These are phyloP conservation scores for Alternaria novae-zelandiae DNA, from an alignment of 2,329 filamentous ascomycete genomes.

Conservation along the genomic window DNA sequence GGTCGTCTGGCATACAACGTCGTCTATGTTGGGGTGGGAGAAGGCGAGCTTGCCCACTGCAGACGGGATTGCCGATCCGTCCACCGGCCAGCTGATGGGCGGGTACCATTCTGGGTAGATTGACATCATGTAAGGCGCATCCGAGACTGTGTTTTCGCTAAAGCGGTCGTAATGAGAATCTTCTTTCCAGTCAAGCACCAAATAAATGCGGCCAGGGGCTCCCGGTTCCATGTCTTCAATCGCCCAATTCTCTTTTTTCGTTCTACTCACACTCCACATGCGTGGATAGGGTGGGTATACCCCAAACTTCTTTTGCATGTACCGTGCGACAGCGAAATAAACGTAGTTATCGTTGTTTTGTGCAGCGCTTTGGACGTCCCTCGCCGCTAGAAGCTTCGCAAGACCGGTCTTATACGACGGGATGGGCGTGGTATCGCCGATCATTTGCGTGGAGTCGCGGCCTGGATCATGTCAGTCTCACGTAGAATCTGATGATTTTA, in stretches of 20 bases:
- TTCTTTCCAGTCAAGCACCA: too few species aligned
- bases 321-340: neutral
- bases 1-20: neutral
- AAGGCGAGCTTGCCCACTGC: too few species aligned
- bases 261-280: neutral
- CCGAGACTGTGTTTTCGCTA: too few species aligned
- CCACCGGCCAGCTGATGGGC: too few species aligned
- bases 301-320: neutral
- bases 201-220: too few species aligned
- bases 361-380: neutral
- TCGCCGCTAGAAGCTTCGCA: neutral
- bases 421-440: too few species aligned
- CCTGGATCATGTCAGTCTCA: neutral
- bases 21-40: neutral
- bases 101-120: neutral
- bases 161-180: too few species aligned
- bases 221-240: accelerated
- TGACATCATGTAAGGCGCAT: neutral
- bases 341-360: neutral
- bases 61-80: too few species aligned
- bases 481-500: too few species aligned
- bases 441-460: neutral
- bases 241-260: accelerated
- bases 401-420: too few species aligned
- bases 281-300: neutral